Base-by-base conservation (phyloP, 129 eudicot genomes). In the Tagetes erecta region DNA sequence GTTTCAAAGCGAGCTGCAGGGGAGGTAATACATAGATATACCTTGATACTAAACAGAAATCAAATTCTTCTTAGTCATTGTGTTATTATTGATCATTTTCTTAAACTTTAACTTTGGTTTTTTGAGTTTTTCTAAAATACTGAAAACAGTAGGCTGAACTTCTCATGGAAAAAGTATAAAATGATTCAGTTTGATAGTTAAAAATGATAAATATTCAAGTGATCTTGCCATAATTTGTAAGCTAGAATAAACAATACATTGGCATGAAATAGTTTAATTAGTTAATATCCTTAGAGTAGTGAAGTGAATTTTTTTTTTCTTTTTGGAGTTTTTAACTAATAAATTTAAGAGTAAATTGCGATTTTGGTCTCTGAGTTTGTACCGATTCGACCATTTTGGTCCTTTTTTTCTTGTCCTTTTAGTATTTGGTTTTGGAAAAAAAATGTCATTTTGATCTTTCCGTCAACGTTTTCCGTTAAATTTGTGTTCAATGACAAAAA, bases 1-100 rank as follows among this genome's bases (percentile, higher is more conserved):
- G 96, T 88, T 80, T 87, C 97, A 45, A 87, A 86, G 66, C 88
- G 86, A 84, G 96, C 98, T 77, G 76, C 97, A 69, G 98, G 98
- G 45, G 81, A 94, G 96, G 98, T 93, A 83, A 49, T 60, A 12
- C 34, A 41, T 38, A 63, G 11, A 20, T 69, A 69, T 73, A 20
- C 27, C 30, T 42, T 58, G 36, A 40, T 35, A 8, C 41, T 60
- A 47, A 31, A 34, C 38, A 45, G 36, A 6, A 60, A 60, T 45
- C 11, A 62, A 44, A 51, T 20, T 39, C 44, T 59, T 45, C 11
- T 34, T 62, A 8, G 46, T 47, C n/a, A 27, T 62, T 49, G 36
- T 11, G 11, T 11, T 45, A 27, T 11, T 45, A 73, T 73, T 13
- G 8, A 36, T 50, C 40, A 74, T 20, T 20, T 20, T 20, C 27